Conservation (phyloP, 768 basidiomycete species). For the Cystofilobasidium capitatum region DNA sequence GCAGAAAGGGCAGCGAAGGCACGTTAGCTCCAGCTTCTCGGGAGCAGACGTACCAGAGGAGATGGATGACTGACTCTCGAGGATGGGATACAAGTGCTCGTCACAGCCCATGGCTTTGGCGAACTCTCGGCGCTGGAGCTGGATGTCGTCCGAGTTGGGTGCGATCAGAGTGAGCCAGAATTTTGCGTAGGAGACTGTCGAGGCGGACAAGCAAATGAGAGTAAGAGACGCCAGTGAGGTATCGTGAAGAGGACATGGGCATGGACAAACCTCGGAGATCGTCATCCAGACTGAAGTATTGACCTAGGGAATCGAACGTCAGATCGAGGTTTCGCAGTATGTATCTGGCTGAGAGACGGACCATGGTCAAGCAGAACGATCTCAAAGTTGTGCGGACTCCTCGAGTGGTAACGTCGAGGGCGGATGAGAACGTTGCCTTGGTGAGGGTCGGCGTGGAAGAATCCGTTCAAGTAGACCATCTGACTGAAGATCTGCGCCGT, state of each 20-base stretch:
- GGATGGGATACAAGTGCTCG: constrained; percentile 51
- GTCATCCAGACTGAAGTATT: constrained; percentile 82
- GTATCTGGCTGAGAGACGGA: constrained; percentile 27
- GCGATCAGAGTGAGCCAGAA: constrained; percentile 80
- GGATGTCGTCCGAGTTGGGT: constrained; percentile 55
- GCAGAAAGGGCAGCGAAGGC: not conserved
- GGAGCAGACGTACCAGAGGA: not conserved
- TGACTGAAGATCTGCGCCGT: constrained; percentile 64
- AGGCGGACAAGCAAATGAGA: not conserved
- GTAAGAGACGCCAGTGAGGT: too few relatives aligned
- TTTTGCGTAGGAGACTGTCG: constrained; percentile 52
- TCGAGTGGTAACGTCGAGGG: constrained; percentile 52
- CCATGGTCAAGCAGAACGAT: constrained; percentile 88
- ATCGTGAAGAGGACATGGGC: not conserved
- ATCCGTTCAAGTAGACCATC: constrained; percentile 90
- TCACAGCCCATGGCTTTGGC: constrained; percentile 82
- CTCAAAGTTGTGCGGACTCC: constrained; percentile 88
- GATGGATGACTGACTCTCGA: constrained; percentile 15
- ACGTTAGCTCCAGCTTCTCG: too few relatives aligned
- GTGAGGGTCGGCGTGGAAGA: constrained; percentile 66
- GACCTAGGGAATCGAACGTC: constrained; percentile 36
- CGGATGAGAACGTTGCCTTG: constrained; percentile 77
- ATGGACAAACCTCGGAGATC: constrained; percentile 47
- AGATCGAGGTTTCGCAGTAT: not conserved
- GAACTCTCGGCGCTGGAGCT: constrained; percentile 67